Base-by-base conservation (phyloP, 2,329 filamentous ascomycete species). In the Botrytis paeoniae region DNA sequence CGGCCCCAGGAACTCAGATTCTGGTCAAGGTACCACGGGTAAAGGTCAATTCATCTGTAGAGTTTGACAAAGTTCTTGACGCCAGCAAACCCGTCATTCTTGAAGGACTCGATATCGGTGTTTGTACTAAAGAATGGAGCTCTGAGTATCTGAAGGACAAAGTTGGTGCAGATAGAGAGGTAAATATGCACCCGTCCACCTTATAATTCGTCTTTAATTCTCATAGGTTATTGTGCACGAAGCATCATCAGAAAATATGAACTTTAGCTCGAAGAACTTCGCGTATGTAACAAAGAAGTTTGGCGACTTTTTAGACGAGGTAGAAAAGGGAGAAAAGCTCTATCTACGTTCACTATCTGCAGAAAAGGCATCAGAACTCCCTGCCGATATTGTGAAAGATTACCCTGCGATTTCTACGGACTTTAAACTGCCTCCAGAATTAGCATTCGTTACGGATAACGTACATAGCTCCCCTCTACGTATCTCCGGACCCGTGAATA, bases 221-320 rank as follows among this genome's bases (percentile, higher is more conserved):
- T 37, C 62, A 51, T 75, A 93, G 87, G 87, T 97, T 22, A 85
- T 94, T 18, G 88, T 97, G 7, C 94, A 97, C 78, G 88, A 93
- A 76, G 89, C 91, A 32, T 82, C 85, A 10, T 86, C 84, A 7
- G 84, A 88, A 43, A 87, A 87, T 63, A 94, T 97, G 91, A 91
- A 93, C 77, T 97, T 97, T 79, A 90, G 90, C 73, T 85, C 86
- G 63, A 97, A 97, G 82, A 97, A 97, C 81, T 97, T 97, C 80
- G 83, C 84, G 54, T 97, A 97, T 80, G 85, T 87, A 14, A 93
- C 89, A 6, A 90, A 91, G 75, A 79, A 84, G 3, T 93, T 97
- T 77, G 87, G 85, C 1, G 82, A 86, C 0, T 94, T 97, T 80
- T 84, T 95, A 69, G 81, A 87, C 48, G 86, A 87, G 69, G 87